Conservation (phyloP, 495 filamentous ascomycete species). For the Podospora australis region DNA sequence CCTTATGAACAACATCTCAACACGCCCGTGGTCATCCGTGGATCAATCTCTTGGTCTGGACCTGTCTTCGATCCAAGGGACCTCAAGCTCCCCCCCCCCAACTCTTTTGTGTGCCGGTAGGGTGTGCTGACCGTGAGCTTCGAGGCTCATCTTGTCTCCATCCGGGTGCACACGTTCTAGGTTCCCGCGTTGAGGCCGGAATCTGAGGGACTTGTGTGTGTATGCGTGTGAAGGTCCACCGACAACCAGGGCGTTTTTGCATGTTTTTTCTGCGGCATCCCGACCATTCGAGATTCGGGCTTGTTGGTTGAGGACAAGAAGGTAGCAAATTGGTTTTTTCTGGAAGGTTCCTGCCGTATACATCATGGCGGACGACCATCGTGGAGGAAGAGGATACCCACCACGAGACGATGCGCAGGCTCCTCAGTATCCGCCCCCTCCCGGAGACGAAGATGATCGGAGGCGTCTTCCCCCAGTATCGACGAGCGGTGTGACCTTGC, state of each 20-base stretch:
- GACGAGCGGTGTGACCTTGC: conserved; percentile 28
- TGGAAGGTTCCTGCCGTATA: conserved; percentile 1
- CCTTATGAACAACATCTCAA: not conserved
- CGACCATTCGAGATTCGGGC: too few species aligned
- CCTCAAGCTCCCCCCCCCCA: not conserved
- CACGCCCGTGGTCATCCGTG: not conserved
- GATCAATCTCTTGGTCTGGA: not conserved
- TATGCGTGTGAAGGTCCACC: too few species aligned
- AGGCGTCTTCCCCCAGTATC: conserved; percentile 27
- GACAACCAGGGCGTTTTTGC: too few species aligned
- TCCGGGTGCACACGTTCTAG: not conserved
- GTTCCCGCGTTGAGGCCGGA: too few species aligned
- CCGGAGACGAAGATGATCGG: conserved; percentile 41
- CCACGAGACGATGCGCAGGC: conserved; percentile 33
- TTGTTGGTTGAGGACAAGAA: too few species aligned
- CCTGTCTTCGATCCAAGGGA: not conserved
- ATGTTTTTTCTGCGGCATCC: too few species aligned
- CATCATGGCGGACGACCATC: conserved; percentile 41
- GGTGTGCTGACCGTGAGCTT: not conserved
- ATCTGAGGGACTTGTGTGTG: too few species aligned
- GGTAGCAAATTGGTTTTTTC: too few species aligned
- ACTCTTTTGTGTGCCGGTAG: too few species aligned
- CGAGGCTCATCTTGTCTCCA: not conserved
- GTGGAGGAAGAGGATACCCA: conserved; percentile 30
- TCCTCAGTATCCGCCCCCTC: conserved; percentile 42